Evolutionary conservation across 257 asterid genomes (phyloP).

Genomic region (Rubia yunnanensis): DNA sequence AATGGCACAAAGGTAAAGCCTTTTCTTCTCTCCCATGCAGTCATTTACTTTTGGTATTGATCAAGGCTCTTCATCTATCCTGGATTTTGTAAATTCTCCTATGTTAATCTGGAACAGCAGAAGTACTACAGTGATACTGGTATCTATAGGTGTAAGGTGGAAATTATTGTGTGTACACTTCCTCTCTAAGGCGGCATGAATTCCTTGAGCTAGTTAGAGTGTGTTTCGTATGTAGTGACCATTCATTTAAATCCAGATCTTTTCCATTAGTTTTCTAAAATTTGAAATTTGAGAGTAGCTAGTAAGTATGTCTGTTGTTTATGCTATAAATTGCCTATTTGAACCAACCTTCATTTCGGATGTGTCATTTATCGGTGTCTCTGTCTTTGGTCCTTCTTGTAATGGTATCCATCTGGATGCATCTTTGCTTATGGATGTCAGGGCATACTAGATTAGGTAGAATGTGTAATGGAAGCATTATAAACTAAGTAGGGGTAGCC

Average conservation of each 20-base stretch:
- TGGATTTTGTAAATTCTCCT: neutral
- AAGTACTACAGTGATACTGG: neutral
- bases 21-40: neutral
- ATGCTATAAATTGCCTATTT: no score
- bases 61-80: neutral
- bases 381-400: neutral
- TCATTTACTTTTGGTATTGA: neutral
- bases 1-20: constrained; percentile 83
- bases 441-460: no score
- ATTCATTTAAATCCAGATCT: neutral
- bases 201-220: neutral
- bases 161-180: neutral
- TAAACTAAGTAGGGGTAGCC: no score
- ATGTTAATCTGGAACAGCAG: neutral
- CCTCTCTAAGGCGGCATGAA: neutral
- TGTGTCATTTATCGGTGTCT: neutral
- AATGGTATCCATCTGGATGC: neutral
- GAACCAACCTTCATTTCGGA: neutral
- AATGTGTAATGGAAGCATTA: no score
- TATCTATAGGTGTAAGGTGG: neutral
- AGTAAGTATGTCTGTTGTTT: no score
- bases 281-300: no score
- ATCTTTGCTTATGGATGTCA: neutral
- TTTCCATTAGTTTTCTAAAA: neutral
- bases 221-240: neutral